phyloP scores from a whole-genome alignment of 257 asterid genomes.

The Solanum rostratum region DNA sequence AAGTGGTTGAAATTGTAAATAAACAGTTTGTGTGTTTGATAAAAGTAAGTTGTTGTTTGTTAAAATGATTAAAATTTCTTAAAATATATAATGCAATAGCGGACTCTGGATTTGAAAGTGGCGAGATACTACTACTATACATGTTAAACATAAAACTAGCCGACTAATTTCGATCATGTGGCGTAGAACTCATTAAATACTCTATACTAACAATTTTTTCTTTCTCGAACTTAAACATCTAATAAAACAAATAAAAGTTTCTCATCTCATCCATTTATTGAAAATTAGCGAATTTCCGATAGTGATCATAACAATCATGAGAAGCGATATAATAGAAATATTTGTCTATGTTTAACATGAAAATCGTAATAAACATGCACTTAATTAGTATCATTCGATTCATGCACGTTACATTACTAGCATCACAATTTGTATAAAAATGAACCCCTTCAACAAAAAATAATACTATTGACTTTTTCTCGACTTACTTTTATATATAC shows the following conservation, averaged over 20 bases:
- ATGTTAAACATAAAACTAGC: neutral
- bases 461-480: neutral
- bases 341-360: neutral
- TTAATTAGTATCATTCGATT: neutral
- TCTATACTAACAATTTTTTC: too few species aligned
- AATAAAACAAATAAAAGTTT: neutral
- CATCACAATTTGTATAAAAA: neutral
- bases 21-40: neutral
- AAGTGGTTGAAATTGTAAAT: neutral
- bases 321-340: neutral
- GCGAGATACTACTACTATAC: neutral
- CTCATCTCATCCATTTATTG: neutral
- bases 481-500: neutral
- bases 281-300: neutral
- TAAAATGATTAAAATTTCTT: neutral
- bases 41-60: neutral
- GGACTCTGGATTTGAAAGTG: rapidly evolving
- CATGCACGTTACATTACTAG: neutral
- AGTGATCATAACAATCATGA: neutral
- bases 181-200: neutral
- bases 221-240: neutral
- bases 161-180: rapidly evolving
- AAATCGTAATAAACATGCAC: neutral
- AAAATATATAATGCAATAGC: neutral
- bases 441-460: rapidly evolving